phyloP scores from a whole-genome alignment of 768 basidiomycete species.

The Auriculariales sp. region DNA sequence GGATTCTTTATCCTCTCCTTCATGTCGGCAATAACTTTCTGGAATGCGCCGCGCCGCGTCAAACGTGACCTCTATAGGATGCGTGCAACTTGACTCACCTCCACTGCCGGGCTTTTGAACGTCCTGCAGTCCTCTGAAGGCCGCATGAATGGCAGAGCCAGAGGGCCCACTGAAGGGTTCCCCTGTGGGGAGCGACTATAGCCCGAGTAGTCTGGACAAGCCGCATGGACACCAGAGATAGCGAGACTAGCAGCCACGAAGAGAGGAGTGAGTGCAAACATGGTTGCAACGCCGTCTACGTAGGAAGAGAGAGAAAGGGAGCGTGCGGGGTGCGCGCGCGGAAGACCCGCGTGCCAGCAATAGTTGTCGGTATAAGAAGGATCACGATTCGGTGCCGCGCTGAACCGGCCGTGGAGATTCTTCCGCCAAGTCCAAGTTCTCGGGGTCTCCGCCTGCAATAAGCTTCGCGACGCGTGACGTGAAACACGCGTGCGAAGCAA shows the following conservation, averaged over 20 bases:
- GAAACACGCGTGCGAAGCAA: too few species aligned
- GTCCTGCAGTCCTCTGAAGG: slow-evolving; percentile 56
- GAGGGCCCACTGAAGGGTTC: slow-evolving; percentile 39
- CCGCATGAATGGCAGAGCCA: slow-evolving; percentile 59
- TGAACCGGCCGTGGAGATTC: too few species aligned
- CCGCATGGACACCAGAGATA: slow-evolving; percentile 12
- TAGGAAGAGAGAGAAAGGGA: neutral
- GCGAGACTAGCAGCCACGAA: slow-evolving; percentile 3
- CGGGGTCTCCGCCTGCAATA: too few species aligned
- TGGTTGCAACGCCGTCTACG: too few species aligned
- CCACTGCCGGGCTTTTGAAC: slow-evolving; percentile 61
- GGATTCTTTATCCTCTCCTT: slow-evolving; percentile 57
- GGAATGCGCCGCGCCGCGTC: neutral
- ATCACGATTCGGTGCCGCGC: too few species aligned
- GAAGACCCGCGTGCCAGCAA: too few species aligned
- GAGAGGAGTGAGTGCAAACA: neutral
- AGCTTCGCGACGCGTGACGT: too few species aligned
- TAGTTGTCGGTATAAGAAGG: too few species aligned
- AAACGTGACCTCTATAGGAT: neutral
- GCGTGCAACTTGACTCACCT: slow-evolving; percentile 25
- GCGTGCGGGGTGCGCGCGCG: neutral
- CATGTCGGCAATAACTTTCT: slow-evolving; percentile 70
- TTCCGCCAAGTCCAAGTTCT: too few species aligned
- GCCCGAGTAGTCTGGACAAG: slow-evolving; percentile 47
- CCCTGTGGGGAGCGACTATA: slow-evolving; percentile 44